Conservation (phyloP, 768 basidiomycete species). For the Panellus pusillus region DNA sequence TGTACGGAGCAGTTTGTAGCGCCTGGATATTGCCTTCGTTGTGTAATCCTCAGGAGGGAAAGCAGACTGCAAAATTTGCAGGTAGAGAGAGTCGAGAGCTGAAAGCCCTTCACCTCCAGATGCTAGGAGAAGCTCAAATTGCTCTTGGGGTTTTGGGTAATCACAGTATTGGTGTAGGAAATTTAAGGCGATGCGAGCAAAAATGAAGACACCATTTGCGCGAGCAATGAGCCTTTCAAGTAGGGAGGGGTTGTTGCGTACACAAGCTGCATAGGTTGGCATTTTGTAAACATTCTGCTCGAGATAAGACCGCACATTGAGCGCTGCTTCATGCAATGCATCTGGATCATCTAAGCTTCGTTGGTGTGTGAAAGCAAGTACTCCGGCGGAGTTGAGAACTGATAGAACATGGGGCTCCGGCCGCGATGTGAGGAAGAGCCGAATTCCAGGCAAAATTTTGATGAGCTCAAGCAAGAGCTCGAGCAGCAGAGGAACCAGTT, state of each 20-base stretch:
- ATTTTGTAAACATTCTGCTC: conserved; percentile 2
- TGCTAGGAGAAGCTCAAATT: too few species aligned
- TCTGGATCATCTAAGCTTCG: neutral
- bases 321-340: neutral
- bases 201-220: too few species aligned
- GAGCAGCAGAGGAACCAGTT: too few species aligned
- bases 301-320: neutral
- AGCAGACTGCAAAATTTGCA: neutral
- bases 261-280: neutral
- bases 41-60: neutral
- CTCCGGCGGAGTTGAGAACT: neutral
- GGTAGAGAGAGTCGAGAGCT: too few species aligned
- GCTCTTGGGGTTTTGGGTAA: neutral
- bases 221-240: neutral
- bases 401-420: too few species aligned
- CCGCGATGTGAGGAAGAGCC: too few species aligned
- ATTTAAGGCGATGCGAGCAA: neutral
- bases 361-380: neutral
- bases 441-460: too few species aligned
- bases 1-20: neutral
- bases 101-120: too few species aligned
- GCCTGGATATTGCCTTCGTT: neutral
- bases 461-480: too few species aligned
- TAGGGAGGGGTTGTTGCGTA: neutral
- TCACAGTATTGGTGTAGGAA: conserved; percentile 1